Base-by-base conservation (phyloP, 257 asterid species). In the Orobanche coerulescens region DNA sequence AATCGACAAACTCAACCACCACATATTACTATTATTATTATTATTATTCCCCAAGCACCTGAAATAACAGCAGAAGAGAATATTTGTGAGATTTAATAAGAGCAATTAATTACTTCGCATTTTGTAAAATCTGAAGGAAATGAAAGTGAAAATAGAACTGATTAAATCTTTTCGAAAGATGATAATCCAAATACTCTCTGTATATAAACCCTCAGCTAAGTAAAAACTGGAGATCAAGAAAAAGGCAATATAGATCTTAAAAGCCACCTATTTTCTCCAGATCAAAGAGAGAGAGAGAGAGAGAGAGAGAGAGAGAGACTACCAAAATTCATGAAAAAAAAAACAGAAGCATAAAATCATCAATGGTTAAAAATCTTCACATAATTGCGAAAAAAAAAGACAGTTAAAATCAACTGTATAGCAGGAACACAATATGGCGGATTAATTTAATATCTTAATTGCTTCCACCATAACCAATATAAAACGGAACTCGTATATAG, bases 1-100 rank as follows among this genome's bases (percentile, higher is more conserved):
- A 71, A 82, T 79, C 19, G 87, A 81, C 47, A 81, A 75, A 62
- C 79, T 66, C 83, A 78, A 51, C 88, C 91, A 81, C 93, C 69
- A 76, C 94, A 84, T 80, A 60, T 64, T 78, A 31, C 42, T 28
- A 60, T 47, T 62, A 16, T 53, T 47, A n/a, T n/a, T n/a, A n/a
- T n/a, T n/a, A n/a, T n/a, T n/a, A n/a, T n/a, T 18, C 34, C 47
- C 58, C 43, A 53, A 24, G 28, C 54, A 72, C 84, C 84, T 78
- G 78, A 72, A 75, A 78, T 26, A 30, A 50, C 13, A 61, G 61
- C 44, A 60, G 47, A 72, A 33, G 13, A 61, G 30, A 57, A 64
- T 4, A 33, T 43, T 49, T 18, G 36, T 65, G 23, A 65, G 61
- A 23, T 36, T 57, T 49, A 36, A 64, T 9, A 25, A 63, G 53